Conservation (phyloP, 2,329 filamentous ascomycete genomes). For the Dichotomopilus funicola region DNA sequence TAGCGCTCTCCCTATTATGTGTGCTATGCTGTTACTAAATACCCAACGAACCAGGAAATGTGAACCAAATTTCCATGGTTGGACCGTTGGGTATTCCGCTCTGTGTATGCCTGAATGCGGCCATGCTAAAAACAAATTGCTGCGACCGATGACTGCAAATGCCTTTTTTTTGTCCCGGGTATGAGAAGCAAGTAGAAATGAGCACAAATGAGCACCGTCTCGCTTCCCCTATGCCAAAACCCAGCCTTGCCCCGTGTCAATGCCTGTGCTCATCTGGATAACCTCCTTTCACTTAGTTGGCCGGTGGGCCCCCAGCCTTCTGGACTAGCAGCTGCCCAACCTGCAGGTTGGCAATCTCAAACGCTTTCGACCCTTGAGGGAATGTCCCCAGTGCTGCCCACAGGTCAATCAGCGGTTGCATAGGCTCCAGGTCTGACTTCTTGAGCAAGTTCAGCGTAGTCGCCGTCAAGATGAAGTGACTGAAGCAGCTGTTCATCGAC, state of each 20-base stretch:
- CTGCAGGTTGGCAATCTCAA: conserved; percentile 56
- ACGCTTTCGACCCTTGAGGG: conserved; percentile 65
- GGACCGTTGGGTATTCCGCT: no score
- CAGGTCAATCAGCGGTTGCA: conserved; percentile 88
- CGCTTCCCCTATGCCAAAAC: background rate
- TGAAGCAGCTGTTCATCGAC: conserved; percentile 81
- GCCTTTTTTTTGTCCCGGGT: background rate
- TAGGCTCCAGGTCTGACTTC: conserved; percentile 86
- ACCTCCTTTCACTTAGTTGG: conserved; percentile 3
- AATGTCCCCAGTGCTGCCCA: conserved; percentile 88
- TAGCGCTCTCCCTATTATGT: no score
- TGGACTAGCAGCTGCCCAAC: conserved; percentile 55
- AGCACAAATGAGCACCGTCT: background rate
- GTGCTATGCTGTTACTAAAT: no score
- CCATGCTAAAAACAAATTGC: background rate
- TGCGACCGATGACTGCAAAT: background rate
- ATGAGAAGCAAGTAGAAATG: background rate
- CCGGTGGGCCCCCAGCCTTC: conserved; percentile 23
- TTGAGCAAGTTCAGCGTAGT: conserved; percentile 78
- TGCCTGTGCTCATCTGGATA: background rate
- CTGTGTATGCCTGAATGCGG: no score
- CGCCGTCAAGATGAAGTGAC: conserved; percentile 74
- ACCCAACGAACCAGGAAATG: no score
- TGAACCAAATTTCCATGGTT: no score
- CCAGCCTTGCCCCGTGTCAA: background rate